Evolutionary conservation across 176 grass and related monocot species (phyloP), one percentile per base, ranked within the genome.

Genomic region (Melocanna baccifera): DNA sequence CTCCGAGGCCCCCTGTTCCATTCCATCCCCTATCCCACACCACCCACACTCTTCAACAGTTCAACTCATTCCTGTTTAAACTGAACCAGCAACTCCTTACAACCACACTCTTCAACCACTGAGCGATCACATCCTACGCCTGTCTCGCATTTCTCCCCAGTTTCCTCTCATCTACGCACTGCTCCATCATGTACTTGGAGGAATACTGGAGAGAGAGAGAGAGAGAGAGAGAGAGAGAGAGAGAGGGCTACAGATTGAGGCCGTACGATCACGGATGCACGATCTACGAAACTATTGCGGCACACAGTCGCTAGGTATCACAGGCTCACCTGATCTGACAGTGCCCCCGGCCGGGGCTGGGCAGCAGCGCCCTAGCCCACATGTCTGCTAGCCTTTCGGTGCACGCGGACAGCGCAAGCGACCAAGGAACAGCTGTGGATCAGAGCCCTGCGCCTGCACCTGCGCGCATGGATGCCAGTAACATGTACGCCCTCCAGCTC

Each of bases 361-460:
- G 65, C 36, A 12, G 18, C 64, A 12, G 18, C 64, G 64, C 32
- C 64, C 39, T 62, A 71, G 74, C 67, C 36, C 67, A 42, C 74
- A 71, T 81, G 85, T 1, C 52, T 81, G 85, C 0, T 67, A 36
- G 46, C 65, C 76, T 81, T 75, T 61, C 13, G 79, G 84, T 66
- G 75, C 66, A 69, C 78, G 78, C 65, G 12, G 78, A 82, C 88
- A 73, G 84, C 73, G 55, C 39, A 83, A 90, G 84, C 73, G 84
- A 90, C 84, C 84, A 90, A 90, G 46, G 72, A 66, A 78, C 81
- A 85, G 84, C 83, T 78, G 78, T 82, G 78, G 40, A 52, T 82
- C 71, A 37, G 71, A 30, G 41, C 20, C 5, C 12, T 6, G 41
- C 40, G 40, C 20, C 46, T 76, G 58, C 81, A 62, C 64, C 20